Evolutionary conservation across 192 early-diverging fungal genomes (phyloP).

Genomic region (Backusella australiensis): DNA sequence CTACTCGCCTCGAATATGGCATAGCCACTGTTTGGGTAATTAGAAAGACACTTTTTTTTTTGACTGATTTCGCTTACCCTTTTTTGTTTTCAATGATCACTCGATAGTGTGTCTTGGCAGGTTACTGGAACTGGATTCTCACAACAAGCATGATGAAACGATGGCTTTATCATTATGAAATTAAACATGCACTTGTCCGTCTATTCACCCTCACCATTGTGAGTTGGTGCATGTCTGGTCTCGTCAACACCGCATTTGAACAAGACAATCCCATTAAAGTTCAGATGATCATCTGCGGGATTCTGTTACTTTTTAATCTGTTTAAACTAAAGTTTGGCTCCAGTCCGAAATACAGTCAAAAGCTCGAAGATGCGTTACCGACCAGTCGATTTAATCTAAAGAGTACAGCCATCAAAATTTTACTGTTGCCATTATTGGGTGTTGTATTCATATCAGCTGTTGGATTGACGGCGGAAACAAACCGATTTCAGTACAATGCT

Average conservation of each 20-base stretch:
- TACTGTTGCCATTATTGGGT: constrained; percentile 49
- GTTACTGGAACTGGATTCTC: constrained; percentile 56
- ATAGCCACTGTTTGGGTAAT: constrained; percentile 44
- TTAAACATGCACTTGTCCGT: constrained; percentile 48
- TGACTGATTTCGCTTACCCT: not conserved
- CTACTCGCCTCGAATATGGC: constrained; percentile 37
- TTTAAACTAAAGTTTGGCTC: constrained; percentile 32
- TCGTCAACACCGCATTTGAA: constrained; percentile 44
- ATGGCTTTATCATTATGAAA: constrained; percentile 60
- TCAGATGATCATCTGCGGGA: constrained; percentile 48
- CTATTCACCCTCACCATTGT: constrained; percentile 51
- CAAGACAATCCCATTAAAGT: constrained; percentile 48
- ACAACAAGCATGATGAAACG: constrained; percentile 54
- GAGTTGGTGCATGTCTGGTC: constrained; percentile 51
- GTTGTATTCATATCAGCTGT: constrained; percentile 50
- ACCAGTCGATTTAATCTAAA: constrained; percentile 33
- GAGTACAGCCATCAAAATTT: constrained; percentile 31
- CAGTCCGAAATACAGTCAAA: constrained; percentile 36
- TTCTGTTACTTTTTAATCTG: constrained; percentile 43
- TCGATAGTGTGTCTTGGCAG: constrained; percentile 52
- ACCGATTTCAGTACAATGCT: constrained; percentile 39
- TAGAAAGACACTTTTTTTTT: not conserved
- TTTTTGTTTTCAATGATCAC: not conserved
- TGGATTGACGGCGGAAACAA: constrained; percentile 40
- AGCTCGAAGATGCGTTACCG: constrained; percentile 26